Conservation (phyloP, 768 basidiomycete species). For the Amyloporia xantha region DNA sequence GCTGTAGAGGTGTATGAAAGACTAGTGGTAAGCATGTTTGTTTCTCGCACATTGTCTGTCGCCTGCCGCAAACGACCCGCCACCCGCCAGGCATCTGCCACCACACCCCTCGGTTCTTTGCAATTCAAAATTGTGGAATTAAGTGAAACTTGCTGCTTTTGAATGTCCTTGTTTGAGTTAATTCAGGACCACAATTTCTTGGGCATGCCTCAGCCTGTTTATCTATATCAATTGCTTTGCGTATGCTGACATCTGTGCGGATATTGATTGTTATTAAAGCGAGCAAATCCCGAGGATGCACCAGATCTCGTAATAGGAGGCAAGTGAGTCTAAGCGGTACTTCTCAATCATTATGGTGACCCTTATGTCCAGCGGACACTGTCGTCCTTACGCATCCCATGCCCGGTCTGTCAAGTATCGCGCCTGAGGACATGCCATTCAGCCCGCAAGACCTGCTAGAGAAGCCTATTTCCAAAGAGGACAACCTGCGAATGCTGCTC, state of each 20-base stretch:
- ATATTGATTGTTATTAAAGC: too few species aligned
- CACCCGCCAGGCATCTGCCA: too few species aligned
- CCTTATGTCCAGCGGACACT: conserved; percentile 67
- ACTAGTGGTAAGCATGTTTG: conserved; percentile 48
- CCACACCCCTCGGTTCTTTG: background rate
- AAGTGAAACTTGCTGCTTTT: too few species aligned
- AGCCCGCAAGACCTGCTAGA: conserved; percentile 74
- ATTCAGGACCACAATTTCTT: too few species aligned
- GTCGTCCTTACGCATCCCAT: conserved; percentile 81
- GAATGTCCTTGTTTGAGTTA: too few species aligned
- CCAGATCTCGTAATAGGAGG: conserved; percentile 80
- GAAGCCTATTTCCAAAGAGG: conserved; percentile 74
- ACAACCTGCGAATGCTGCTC: conserved; percentile 82
- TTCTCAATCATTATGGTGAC: background rate
- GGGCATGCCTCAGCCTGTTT: too few species aligned
- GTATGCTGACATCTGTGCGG: too few species aligned
- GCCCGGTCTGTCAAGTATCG: conserved; percentile 49
- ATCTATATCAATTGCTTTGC: too few species aligned
- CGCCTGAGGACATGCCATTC: conserved; percentile 47
- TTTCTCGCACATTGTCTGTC: too few species aligned
- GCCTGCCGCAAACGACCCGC: too few species aligned
- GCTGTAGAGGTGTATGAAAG: conserved; percentile 83
- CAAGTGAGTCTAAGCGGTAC: conserved; percentile 16
- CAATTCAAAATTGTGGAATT: background rate
- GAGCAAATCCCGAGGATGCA: conserved; percentile 53